Conservation (phyloP, 768 basidiomycete genomes). For the Rhodotorula taiwanensis region DNA sequence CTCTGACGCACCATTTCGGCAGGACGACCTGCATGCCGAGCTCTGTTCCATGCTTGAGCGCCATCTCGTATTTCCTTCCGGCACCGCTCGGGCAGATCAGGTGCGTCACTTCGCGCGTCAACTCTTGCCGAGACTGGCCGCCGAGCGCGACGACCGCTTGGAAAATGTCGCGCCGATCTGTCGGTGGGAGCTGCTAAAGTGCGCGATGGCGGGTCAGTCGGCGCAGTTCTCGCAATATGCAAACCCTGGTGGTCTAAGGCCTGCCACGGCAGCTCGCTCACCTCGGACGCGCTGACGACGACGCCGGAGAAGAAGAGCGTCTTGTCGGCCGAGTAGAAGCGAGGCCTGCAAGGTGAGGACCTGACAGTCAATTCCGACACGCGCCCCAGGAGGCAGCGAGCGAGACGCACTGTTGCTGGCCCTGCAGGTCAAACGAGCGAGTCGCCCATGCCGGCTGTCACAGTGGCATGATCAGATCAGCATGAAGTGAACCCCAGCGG, state of each 20-base stretch:
- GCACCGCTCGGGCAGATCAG: constrained; percentile 57
- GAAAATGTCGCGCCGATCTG: constrained; percentile 66
- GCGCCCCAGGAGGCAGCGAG: neutral
- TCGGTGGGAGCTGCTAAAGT: constrained; percentile 57
- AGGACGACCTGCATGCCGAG: constrained; percentile 60
- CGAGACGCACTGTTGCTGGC: constrained; percentile 53
- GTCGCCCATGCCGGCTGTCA: constrained; percentile 57
- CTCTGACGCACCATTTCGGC: constrained; percentile 69
- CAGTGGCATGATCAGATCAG: too few relatives aligned
- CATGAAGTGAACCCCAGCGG: too few relatives aligned
- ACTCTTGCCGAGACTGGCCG: constrained; percentile 67
- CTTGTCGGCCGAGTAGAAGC: constrained; percentile 68
- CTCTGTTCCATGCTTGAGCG: constrained; percentile 47
- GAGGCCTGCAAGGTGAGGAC: constrained; percentile 4
- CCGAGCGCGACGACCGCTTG: constrained; percentile 69
- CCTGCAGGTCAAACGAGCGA: constrained; percentile 56
- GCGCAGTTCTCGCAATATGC: neutral
- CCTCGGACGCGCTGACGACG: constrained; percentile 63
- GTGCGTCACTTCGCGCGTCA: constrained; percentile 82
- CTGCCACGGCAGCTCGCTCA: constrained; percentile 44
- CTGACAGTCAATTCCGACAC: neutral
- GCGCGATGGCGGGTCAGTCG: neutral
- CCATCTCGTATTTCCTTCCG: constrained; percentile 54
- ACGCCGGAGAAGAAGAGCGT: constrained; percentile 75
- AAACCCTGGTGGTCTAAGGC: too few relatives aligned